A percentile compares a stretch with the other conserved stretches of the same genome.
Conservation (phyloP, 768 basidiomycete genomes). For the Pholiota conissans region DNA sequence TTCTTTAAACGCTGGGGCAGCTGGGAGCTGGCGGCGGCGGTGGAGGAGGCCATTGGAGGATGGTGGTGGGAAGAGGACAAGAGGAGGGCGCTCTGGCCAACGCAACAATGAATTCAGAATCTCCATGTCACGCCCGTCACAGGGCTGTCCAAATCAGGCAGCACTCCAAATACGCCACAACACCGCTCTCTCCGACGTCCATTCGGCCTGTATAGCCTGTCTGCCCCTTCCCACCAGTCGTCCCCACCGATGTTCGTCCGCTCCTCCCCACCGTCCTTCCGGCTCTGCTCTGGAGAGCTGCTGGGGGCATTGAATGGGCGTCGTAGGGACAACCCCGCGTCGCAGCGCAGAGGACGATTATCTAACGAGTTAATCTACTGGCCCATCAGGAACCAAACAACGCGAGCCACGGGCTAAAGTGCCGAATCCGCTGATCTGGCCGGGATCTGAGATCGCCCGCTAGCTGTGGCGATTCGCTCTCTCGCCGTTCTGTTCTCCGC, state of each 20-base stretch:
- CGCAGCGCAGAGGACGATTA: slow-evolving; percentile 5
- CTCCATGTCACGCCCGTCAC: slow-evolving; percentile 29
- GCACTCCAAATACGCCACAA: slow-evolving; percentile 18
- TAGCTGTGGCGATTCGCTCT: not conserved
- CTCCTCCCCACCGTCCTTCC: no score
- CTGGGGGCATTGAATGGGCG: no score
- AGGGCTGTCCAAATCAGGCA: slow-evolving; percentile 20
- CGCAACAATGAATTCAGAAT: slow-evolving; percentile 40
- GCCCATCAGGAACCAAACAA: slow-evolving; percentile 22
- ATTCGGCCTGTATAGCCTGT: slow-evolving; percentile 10
- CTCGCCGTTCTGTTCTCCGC: not conserved
- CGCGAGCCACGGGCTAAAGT: slow-evolving; percentile 15
- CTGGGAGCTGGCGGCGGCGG: slow-evolving; percentile 16
- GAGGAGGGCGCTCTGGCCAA: slow-evolving; percentile 36
- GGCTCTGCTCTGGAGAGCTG: no score
- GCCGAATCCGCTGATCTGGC: slow-evolving; percentile 20
- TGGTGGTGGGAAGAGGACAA: slow-evolving; percentile 49
- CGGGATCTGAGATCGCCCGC: slow-evolving; percentile 14
- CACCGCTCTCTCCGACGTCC: slow-evolving; percentile 7
- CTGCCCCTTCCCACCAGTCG: not conserved
- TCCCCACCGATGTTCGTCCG: slow-evolving; percentile 3
- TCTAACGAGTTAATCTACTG: slow-evolving; percentile 17
- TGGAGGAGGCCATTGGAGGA: slow-evolving; percentile 26
- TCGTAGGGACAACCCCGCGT: not conserved
- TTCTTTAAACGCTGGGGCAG: slow-evolving; percentile 28